Conservation (phyloP, 108 stramenopile species). For the Skeletonema tropicum region DNA sequence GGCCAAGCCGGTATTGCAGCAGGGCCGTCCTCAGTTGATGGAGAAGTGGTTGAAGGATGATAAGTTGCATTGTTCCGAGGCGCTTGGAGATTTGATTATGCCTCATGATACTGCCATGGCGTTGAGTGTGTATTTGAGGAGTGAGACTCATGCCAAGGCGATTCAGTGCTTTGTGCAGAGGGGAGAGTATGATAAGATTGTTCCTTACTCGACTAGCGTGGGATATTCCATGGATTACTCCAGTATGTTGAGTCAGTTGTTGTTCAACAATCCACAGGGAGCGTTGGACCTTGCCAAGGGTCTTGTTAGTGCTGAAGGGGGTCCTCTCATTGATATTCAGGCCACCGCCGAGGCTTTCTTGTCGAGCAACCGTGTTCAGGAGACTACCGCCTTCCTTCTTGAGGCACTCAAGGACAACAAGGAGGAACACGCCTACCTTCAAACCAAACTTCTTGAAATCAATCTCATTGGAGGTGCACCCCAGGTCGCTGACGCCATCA, state of each 20-base stretch:
- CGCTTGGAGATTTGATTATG: slow-evolving; percentile 97
- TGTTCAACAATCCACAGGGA: slow-evolving; percentile 97
- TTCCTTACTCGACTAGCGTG: slow-evolving; percentile 95
- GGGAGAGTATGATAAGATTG: slow-evolving; percentile 99
- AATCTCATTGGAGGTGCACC: slow-evolving; percentile 99
- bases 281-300: slow-evolving; percentile 97
- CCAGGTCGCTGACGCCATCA: slow-evolving; percentile 99
- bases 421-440: slow-evolving; percentile 98
- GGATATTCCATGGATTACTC: slow-evolving; percentile 97
- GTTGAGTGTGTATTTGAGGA: slow-evolving; percentile 95
- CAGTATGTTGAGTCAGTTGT: slow-evolving; percentile 95
- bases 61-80: slow-evolving; percentile 93
- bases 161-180: slow-evolving; percentile 98
- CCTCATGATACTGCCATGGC: slow-evolving; percentile 96
- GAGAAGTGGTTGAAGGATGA: slow-evolving; percentile 99
- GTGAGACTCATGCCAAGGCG: slow-evolving; percentile 96
- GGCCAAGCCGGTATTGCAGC: slow-evolving; percentile 94
- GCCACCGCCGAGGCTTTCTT: slow-evolving; percentile 98
- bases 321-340: slow-evolving; percentile 95
- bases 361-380: slow-evolving; percentile 94
- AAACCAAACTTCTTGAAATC: slow-evolving; percentile 99
- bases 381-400: slow-evolving; percentile 97
- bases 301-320: slow-evolving; percentile 93
- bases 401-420: slow-evolving; percentile 99
- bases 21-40: slow-evolving; percentile 94